Conservation (phyloP, 2,329 filamentous ascomycete species). For the Colletotrichum musae region DNA sequence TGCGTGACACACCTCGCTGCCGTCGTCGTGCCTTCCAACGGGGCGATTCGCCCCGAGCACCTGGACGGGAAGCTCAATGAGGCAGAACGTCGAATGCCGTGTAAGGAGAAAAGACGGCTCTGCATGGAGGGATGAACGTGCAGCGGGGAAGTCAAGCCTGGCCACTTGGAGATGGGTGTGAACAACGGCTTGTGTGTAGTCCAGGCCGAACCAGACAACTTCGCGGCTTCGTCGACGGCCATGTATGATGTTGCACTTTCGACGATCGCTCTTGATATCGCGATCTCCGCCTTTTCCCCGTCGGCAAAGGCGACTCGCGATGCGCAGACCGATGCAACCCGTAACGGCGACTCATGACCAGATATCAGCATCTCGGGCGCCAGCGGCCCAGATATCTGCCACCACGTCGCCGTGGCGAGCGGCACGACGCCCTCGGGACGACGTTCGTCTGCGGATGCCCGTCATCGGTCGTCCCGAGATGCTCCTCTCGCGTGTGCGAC, state of each 20-base stretch:
- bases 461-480: conserved; percentile 1
- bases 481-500: neutral
- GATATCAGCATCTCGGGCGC: neutral
- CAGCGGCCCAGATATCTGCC: neutral
- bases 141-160: neutral
- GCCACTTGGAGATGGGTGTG: no score
- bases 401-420: conserved; percentile 3
- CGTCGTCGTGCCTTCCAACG: no score
- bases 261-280: neutral
- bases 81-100: neutral
- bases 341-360: conserved; percentile 1
- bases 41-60: neutral
- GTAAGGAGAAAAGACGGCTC: neutral
- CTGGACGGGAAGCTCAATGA: no score
- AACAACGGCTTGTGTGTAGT: neutral
- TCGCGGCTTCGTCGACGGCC: neutral
- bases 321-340: neutral
- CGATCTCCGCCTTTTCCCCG: neutral
- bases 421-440: neutral
- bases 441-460: conserved; percentile 9
- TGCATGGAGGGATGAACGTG: neutral
- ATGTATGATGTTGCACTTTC: neutral
- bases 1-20: conserved; percentile 1
- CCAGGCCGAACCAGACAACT: neutral
- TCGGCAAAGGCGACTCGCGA: neutral